These are phyloP conservation scores for Centella asiatica DNA, from an alignment of 129 eudicot genomes.

Conservation along the genomic window DNA sequence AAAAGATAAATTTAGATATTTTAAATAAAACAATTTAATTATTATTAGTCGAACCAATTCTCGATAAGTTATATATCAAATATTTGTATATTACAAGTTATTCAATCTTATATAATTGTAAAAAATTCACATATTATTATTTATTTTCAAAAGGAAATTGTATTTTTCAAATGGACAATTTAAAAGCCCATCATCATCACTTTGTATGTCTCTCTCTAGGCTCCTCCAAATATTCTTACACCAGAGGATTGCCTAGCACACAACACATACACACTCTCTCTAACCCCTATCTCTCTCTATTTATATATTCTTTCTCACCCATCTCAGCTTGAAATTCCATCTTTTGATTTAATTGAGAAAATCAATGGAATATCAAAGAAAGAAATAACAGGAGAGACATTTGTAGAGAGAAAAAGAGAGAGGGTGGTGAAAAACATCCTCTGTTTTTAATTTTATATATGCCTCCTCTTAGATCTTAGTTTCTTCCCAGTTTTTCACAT, in stretches of 20 bases:
- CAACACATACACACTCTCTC: conserved; percentile 28
- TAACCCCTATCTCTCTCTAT: conserved; percentile 12
- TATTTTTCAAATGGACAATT: conserved; percentile 8
- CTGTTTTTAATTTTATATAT: conserved; percentile 41
- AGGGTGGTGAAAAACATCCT: conserved; percentile 28
- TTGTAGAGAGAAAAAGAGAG: conserved; percentile 30
- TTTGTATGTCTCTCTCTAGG: conserved; percentile 39
- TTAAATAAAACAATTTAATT: too few species aligned
- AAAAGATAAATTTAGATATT: too few species aligned
- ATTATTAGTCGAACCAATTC: too few species aligned
- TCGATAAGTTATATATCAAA: too few species aligned
- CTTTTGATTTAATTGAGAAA: conserved; percentile 31
- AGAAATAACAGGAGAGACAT: conserved; percentile 27
- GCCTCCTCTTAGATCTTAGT: conserved; percentile 56
- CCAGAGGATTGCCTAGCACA: conserved; percentile 45
- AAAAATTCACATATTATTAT: too few species aligned
- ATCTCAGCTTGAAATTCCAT: conserved; percentile 33
- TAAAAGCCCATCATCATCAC: conserved; percentile 42
- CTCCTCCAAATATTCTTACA: conserved; percentile 55
- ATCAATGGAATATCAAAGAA: conserved; percentile 44
- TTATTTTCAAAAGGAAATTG: too few species aligned
- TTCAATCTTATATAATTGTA: too few species aligned
- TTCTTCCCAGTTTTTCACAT: conserved; percentile 26
- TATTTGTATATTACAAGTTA: too few species aligned
- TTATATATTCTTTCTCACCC: conserved; percentile 28